Evolutionary conservation across 2,329 filamentous ascomycete species (phyloP).

Genomic region (Aureobasidium musti): DNA sequence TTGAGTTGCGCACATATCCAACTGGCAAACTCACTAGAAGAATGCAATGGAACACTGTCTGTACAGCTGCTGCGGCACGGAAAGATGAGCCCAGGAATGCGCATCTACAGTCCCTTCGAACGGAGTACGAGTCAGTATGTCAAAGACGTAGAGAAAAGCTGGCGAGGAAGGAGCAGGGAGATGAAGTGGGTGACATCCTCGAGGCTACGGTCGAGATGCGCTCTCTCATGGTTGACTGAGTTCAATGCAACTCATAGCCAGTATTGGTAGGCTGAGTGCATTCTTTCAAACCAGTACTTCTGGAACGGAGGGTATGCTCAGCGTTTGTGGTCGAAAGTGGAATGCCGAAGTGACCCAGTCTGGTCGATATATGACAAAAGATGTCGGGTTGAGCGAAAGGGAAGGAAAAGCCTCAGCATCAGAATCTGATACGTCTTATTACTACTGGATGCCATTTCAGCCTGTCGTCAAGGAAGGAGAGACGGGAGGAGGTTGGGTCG

Average conservation of each 20-base stretch:
- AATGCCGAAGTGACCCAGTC: not conserved
- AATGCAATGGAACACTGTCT: too few relatives aligned
- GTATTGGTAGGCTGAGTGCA: not conserved
- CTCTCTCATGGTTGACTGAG: not conserved
- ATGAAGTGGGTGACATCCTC: not conserved
- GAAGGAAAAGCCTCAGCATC: not conserved
- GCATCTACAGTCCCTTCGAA: not conserved
- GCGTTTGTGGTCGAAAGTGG: not conserved
- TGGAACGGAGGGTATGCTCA: not conserved
- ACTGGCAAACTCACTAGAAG: too few relatives aligned
- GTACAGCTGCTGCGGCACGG: too few relatives aligned
- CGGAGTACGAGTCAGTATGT: not conserved
- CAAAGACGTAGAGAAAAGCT: not conserved
- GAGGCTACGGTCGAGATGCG: not conserved
- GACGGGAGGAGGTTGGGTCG: conserved; percentile 5
- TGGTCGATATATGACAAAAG: too few relatives aligned
- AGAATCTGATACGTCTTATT: too few relatives aligned
- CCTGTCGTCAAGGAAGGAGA: not conserved
- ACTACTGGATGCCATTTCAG: not conserved
- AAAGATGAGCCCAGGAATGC: not conserved
- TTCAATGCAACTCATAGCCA: not conserved
- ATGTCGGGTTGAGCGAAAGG: too few relatives aligned
- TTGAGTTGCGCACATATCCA: not conserved
- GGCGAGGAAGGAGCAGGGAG: not conserved
- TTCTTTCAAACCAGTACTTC: not conserved